Evolutionary conservation across 805 yeast species (phyloP).

Genomic region (Pichia thaimueangensis): DNA sequence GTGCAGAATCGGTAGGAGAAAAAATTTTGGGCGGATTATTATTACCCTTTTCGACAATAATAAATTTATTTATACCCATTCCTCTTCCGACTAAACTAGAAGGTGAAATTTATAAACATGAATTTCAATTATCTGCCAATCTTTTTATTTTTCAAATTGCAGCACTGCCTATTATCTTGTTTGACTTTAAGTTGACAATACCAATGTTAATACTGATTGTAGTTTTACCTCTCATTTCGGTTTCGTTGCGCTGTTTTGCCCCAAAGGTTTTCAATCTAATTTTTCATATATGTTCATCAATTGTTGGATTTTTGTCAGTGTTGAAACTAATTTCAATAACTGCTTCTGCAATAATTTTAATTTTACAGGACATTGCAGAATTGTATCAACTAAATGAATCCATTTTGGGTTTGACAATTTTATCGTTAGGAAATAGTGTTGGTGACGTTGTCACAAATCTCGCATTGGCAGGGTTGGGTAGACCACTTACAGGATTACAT

Average conservation of each 20-base stretch:
- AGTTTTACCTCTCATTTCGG: neutral
- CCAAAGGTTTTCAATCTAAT: constrained; percentile 10
- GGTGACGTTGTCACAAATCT: constrained; percentile 48
- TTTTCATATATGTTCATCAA: constrained; percentile 20
- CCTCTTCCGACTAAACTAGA: constrained; percentile 17
- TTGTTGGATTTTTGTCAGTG: constrained; percentile 27
- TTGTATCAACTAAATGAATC: constrained; percentile 41
- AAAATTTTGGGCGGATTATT: constrained; percentile 19
- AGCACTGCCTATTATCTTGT: constrained; percentile 8
- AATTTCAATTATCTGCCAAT: constrained; percentile 16
- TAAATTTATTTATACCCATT: constrained; percentile 25
- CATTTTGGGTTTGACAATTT: constrained; percentile 40
- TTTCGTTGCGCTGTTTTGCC: neutral
- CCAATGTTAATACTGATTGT: neutral
- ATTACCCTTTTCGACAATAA: constrained; percentile 22
- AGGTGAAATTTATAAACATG: constrained; percentile 17
- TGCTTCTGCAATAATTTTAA: constrained; percentile 25
- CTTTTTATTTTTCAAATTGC: constrained; percentile 28
- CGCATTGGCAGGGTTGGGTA: constrained; percentile 33
- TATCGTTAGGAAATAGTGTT: constrained; percentile 45
- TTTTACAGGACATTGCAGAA: constrained; percentile 39
- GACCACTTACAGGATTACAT: constrained; percentile 41
- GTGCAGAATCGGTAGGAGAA: constrained; percentile 18
- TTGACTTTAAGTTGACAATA: constrained; percentile 7
- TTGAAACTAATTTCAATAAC: constrained; percentile 25